Conservation (phyloP, 1,284 basidiomycete species). For the Laetiporus sulphureus region DNA sequence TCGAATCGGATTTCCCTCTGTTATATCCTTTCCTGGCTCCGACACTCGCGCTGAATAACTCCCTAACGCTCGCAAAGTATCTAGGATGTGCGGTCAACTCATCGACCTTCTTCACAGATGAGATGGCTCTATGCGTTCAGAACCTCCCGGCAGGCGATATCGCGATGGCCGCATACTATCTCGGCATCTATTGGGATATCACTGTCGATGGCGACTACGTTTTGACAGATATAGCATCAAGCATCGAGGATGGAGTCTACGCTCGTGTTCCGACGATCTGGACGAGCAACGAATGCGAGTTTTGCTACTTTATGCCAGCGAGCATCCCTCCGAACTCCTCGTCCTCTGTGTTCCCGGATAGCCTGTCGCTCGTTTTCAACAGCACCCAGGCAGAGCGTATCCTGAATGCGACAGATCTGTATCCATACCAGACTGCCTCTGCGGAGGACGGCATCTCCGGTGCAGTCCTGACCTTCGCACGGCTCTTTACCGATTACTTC, state of each 20-base stretch:
- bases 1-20: conserved; percentile 9
- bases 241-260: conserved; percentile 11
- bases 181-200: conserved; percentile 8
- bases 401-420: conserved; percentile 7
- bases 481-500: conserved; percentile 10
- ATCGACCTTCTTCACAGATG: conserved; percentile 5
- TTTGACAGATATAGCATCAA: conserved; percentile 9
- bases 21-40: conserved; percentile 7
- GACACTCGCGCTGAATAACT: conserved; percentile 2
- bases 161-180: conserved; percentile 5
- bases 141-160: conserved; percentile 6
- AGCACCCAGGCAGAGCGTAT: conserved; percentile 7
- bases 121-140: conserved; percentile 7
- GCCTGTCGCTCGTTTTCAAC: conserved; percentile 9
- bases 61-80: conserved; percentile 7
- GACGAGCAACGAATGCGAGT: conserved; percentile 12
- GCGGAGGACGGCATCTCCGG: conserved; percentile 10
- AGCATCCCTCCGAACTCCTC: conserved; percentile 8
- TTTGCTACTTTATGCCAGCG: conserved; percentile 11
- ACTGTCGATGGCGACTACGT: conserved; percentile 10
- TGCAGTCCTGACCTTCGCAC: conserved; percentile 8
- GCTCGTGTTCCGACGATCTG: conserved; percentile 11
- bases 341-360: conserved; percentile 9
- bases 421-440: conserved; percentile 10
- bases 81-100: conserved; percentile 9